These are phyloP conservation scores for Trichopus zeylanicus DNA, from an alignment of 116 monocot species.

Conservation along the genomic window DNA sequence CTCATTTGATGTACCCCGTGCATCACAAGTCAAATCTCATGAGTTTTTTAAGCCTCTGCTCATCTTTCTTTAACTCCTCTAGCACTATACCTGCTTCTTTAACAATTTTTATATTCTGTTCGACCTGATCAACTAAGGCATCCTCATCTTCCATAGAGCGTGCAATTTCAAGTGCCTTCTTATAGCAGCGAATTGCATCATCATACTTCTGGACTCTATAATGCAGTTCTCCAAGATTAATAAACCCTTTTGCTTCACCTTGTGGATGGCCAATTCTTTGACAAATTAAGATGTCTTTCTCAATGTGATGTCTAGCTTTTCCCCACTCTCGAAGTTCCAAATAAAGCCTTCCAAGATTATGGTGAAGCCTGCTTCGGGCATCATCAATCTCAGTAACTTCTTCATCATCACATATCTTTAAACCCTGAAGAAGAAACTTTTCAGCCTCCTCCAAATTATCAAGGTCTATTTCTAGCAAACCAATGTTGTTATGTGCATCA, in stretches of 20 bases:
- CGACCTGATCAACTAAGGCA: constrained; percentile 64
- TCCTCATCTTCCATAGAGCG: constrained; percentile 74
- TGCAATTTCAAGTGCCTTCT: constrained; percentile 69
- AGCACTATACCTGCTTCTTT: constrained; percentile 61
- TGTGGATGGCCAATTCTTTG: constrained; percentile 62
- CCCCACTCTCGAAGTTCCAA: constrained; percentile 63
- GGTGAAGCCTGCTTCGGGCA: constrained; percentile 72
- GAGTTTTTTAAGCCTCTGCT: constrained; percentile 71
- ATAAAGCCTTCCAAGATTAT: constrained; percentile 87
- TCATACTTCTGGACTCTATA: constrained; percentile 68
- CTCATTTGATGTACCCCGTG: constrained; percentile 55
- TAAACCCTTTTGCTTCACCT: constrained; percentile 89
- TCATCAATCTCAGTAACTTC: constrained; percentile 77
- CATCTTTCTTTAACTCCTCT: constrained; percentile 60
- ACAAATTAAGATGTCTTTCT: constrained; percentile 78
- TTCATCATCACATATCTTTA: constrained; percentile 88
- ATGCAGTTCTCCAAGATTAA: constrained; percentile 83
- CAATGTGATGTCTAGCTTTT: constrained; percentile 71
- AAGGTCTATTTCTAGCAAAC: constrained; percentile 89
- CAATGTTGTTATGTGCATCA: constrained; percentile 91
- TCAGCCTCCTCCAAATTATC: constrained; percentile 84
- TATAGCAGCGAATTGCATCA: constrained; percentile 73
- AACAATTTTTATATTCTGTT: constrained; percentile 56
- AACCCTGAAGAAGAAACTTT: constrained; percentile 61
- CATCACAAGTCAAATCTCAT: constrained; percentile 39